Base-by-base conservation (phyloP, 2,329 filamentous ascomycete genomes). In the Aspergillus niger region DNA sequence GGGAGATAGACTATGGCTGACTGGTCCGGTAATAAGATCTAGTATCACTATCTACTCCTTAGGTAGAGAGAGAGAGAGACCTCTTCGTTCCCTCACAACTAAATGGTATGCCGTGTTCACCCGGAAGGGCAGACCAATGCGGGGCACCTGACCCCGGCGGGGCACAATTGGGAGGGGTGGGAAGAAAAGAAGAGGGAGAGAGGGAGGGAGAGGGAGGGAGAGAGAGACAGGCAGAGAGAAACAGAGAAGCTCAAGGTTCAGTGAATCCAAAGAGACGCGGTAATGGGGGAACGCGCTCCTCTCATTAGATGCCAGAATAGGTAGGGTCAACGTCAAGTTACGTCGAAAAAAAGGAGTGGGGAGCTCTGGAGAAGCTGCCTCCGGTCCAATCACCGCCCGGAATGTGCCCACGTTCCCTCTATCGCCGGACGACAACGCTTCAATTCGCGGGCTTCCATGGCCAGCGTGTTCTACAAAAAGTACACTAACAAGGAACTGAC, bases 321-420 rank as follows among this genome's bases (percentile, higher is more conserved):
- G 53, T 30, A 47, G 53, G 43, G 51, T 30, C 38, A 43, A 55
- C 39, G 52, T 55, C 52, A 43, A 55, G 36, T 55, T 30, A 41
- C 52, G 26, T 43, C 43, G 52, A 43, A 32, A 55, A 55, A 44
- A 59, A 61, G 55, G 41, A 60, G 61, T 62, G 63, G 65, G 26
- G 63, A 66, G 59, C 63, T 63, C 56, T 62, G 59, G 58, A 44
- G 52, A 66, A 66, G 64, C 61, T 66, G 59, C 41, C 30, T 60
- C 61, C 63, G 60, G 56, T 2, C 65, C 64, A 67, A 67, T 65
- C 51, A 65, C 2, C 7, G n/a, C 17, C 20, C 44, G 22, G 28
- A 51, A 58, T 52, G 20, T 28, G 54, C 65, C 65, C 65, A 67
- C 65, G 65, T 67, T 67, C 56, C 39, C 30, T 48, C 28, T 44